A percentile compares a stretch with the other conserved stretches of the same genome.
Conservation (phyloP, 768 basidiomycete genomes). For the Boletus insuetus region DNA sequence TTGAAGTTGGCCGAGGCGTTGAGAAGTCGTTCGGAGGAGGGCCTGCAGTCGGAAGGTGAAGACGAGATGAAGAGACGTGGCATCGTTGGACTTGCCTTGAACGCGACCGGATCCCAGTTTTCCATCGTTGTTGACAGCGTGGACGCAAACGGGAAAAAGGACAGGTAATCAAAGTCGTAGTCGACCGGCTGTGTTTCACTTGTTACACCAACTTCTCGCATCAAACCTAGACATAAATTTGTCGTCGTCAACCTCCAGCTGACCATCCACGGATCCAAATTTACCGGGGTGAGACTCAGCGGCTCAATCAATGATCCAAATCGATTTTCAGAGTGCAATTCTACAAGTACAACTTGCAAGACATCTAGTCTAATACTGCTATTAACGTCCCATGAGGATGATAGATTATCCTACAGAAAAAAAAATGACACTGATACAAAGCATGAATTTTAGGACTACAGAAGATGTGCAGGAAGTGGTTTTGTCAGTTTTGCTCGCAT, state of each 20-base stretch:
- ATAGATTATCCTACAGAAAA: not conserved
- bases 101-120: slow-evolving; percentile 30
- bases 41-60: slow-evolving; percentile 36
- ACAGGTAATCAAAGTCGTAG: not conserved
- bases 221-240: not conserved
- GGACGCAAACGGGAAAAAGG: not conserved
- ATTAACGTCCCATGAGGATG: not conserved
- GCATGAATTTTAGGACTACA: slow-evolving; percentile 16
- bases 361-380: not conserved
- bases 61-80: not conserved
- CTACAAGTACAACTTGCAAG: not conserved
- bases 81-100: slow-evolving; percentile 24
- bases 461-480: slow-evolving; percentile 13
- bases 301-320: not conserved
- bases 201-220: not conserved
- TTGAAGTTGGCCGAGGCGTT: slow-evolving; percentile 66
- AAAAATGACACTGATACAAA: slow-evolving; percentile 1
- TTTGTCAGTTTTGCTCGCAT: slow-evolving; percentile 16
- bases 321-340: not conserved
- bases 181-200: not conserved
- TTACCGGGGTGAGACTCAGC: not conserved
- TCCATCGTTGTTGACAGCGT: slow-evolving; percentile 26
- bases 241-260: not conserved
- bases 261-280: not conserved
- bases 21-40: slow-evolving; percentile 60